Evolutionary conservation across 441 rosid species (phyloP).

Genomic region (Gossypium gossypioides): DNA sequence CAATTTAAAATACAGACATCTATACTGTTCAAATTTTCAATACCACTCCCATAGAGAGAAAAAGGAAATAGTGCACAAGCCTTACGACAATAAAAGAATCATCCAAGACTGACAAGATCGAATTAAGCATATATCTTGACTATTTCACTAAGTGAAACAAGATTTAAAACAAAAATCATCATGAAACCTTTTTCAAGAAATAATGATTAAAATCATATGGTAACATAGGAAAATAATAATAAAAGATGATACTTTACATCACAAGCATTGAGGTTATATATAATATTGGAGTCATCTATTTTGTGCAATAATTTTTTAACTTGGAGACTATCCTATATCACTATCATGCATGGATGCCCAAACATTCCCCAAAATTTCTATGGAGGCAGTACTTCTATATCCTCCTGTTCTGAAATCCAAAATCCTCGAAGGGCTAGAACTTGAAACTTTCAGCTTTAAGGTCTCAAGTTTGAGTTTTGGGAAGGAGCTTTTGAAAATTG

Average conservation of each 20-base stretch:
- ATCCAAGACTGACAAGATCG: neutral
- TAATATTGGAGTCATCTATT: neutral
- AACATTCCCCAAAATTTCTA: neutral
- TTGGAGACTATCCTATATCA: neutral
- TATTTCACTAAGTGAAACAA: neutral
- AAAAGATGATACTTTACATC: neutral
- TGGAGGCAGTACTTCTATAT: neutral
- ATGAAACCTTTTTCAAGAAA: neutral
- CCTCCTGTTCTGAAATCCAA: neutral
- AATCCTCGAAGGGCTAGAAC: neutral
- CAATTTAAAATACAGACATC: no score
- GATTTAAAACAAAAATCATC: neutral
- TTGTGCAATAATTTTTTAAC: neutral
- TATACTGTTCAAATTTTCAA: neutral
- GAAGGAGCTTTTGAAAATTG: neutral
- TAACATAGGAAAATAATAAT: neutral
- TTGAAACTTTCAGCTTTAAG: neutral
- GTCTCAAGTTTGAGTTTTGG: neutral
- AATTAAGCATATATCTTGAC: neutral
- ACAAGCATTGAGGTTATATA: neutral
- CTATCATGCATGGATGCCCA: neutral
- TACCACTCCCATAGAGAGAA: neutral
- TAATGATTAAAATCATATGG: neutral
- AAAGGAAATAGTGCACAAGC: neutral
- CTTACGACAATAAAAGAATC: neutral